phyloP scores from a whole-genome alignment of 2,329 filamentous ascomycete genomes.

The Alternaria ventricosa region DNA sequence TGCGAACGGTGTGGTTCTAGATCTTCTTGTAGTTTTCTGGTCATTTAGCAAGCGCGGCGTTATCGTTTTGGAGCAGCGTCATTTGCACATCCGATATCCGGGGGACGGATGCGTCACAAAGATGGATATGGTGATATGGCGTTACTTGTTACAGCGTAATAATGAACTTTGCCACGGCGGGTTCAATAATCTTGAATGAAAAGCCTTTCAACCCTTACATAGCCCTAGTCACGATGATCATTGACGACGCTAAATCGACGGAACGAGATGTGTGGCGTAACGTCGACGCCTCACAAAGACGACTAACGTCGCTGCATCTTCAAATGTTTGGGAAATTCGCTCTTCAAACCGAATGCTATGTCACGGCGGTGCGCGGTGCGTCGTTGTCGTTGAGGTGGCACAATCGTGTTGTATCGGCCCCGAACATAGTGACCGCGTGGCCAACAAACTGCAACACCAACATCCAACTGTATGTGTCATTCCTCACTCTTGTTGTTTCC shows the following conservation, averaged over 20 bases:
- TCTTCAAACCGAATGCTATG: not conserved
- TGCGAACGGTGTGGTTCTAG: not conserved
- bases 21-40: not conserved
- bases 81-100: not conserved
- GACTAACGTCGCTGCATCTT: not conserved
- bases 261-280: not conserved
- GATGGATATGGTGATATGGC: not conserved
- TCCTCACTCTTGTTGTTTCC: not conserved
- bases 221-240: not conserved
- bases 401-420: not conserved
- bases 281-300: not conserved
- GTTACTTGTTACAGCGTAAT: not conserved
- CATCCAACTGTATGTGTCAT: slow-evolving; percentile 4
- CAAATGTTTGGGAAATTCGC: not conserved
- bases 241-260: not conserved
- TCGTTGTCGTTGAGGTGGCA: not conserved
- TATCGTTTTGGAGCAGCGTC: not conserved
- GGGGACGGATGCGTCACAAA: not conserved
- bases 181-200: not conserved
- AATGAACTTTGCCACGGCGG: not conserved
- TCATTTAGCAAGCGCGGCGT: not conserved
- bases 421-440: not conserved
- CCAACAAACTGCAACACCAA: not conserved
- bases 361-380: not conserved
- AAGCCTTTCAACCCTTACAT: slow-evolving; percentile 1